Evolutionary conservation across 495 filamentous ascomycete genomes (phyloP).

Genomic region (Recurvomyces mirabilis): DNA sequence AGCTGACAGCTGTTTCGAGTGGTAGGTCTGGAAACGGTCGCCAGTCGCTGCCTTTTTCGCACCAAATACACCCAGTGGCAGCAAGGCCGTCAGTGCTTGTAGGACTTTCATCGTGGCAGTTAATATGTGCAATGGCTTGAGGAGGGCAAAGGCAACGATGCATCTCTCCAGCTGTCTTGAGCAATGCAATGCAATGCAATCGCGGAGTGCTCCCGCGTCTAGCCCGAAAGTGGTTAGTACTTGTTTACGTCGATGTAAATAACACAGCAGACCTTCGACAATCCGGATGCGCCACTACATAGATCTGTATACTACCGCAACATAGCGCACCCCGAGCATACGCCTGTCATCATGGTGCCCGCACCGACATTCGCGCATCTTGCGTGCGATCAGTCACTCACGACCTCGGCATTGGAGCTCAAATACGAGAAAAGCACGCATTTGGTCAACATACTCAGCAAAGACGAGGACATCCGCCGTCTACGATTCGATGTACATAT

Average conservation of each 20-base stretch:
- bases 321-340: slow-evolving; percentile 1
- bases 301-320: neutral
- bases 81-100: slow-evolving; percentile 41
- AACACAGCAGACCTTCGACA: too few species aligned
- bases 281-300: neutral
- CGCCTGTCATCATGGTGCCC: slow-evolving; percentile 6
- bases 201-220: too few species aligned
- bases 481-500: slow-evolving; percentile 54
- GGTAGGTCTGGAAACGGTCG: slow-evolving; percentile 55
- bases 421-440: slow-evolving; percentile 51
- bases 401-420: slow-evolving; percentile 46
- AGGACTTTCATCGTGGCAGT: slow-evolving; percentile 30
- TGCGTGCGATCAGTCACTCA: slow-evolving; percentile 34
- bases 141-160: too few species aligned
- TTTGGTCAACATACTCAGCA: slow-evolving; percentile 47
- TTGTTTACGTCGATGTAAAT: too few species aligned
- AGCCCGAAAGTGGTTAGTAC: too few species aligned
- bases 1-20: slow-evolving; percentile 52
- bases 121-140: neutral
- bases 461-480: slow-evolving; percentile 56
- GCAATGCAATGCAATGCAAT: too few species aligned
- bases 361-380: slow-evolving; percentile 2
- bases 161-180: too few species aligned
- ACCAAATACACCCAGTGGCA: slow-evolving; percentile 43
- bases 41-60: slow-evolving; percentile 48